Conservation (phyloP, 2,329 filamentous ascomycete genomes). For the Teratosphaeria gauchensis region DNA sequence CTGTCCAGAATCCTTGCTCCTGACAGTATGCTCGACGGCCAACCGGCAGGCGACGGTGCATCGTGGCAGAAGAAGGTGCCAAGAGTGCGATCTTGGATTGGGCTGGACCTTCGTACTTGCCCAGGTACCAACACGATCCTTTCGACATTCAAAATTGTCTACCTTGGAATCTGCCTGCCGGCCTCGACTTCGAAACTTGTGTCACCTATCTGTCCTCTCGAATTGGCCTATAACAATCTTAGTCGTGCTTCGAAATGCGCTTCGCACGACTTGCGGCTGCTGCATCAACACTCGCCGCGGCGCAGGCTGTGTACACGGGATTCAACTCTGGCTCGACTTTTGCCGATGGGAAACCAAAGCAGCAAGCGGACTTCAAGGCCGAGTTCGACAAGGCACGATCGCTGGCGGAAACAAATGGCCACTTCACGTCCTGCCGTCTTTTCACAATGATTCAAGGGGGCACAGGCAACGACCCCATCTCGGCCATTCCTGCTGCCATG, state of each 20-base stretch:
- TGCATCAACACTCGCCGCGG: slow-evolving; percentile 30
- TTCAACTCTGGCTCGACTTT: slow-evolving; percentile 66
- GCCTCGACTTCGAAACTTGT: background rate
- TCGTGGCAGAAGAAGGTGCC: background rate
- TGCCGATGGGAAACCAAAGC: slow-evolving; percentile 50
- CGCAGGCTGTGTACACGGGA: slow-evolving; percentile 41
- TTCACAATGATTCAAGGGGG: slow-evolving; percentile 67
- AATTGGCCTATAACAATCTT: background rate
- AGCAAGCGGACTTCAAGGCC: slow-evolving; percentile 56
- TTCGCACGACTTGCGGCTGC: slow-evolving; percentile 25
- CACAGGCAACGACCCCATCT: slow-evolving; percentile 55
- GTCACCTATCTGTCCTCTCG: background rate
- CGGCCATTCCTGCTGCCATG: slow-evolving; percentile 68
- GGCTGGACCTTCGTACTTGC: background rate
- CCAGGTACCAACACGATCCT: background rate
- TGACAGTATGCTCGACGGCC: no score
- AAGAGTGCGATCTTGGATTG: background rate
- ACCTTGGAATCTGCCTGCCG: background rate
- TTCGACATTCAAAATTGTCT: background rate
- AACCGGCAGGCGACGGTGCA: background rate
- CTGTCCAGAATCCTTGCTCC: no score
- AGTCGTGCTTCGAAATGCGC: slow-evolving; percentile 19
- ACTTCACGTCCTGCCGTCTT: slow-evolving; percentile 58
- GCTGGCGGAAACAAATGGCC: slow-evolving; percentile 46
- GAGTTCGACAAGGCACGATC: slow-evolving; percentile 58